Base-by-base conservation (phyloP, 441 rosid genomes). In the Populus hybrid region DNA sequence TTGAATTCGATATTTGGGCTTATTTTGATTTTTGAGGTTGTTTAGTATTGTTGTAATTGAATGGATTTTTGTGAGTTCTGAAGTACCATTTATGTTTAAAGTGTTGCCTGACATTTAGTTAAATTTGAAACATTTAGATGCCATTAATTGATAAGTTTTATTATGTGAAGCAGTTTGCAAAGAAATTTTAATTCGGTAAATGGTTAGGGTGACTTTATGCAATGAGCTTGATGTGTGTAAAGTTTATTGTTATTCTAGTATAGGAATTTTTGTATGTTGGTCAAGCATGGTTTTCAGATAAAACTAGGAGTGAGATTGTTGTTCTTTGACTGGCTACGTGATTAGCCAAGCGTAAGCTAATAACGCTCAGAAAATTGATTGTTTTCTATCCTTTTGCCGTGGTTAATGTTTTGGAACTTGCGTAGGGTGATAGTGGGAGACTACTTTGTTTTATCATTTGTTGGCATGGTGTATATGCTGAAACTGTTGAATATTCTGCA, bases 401-500 rank as follows among this genome's bases (percentile, higher is more conserved):
- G 16, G 8, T 21, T 61, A 65, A 12, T 82, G 40, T 24, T 40
- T 64, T 24, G 16, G 64, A 9, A 69, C 12, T 23, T 29, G 12
- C 53, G 18, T 14, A 0, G 4, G 64, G 38, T 67, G 33, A 50
- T 33, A 26, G 73, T 45, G 59, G 53, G 10, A 26, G 24, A 36
- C 61, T 40, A 33, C 14, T 74, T 64, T 59, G 10, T 78, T 21
- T 50, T 56, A 4, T 6, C 14, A 29, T 36, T 18, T 61, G 14
- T n/a, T 38, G 18, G 67, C 45, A 21, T 29, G 59, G 65, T 35
- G 50, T 67, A 56, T 28, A 35, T 35, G 29, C 42, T 69, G n/a
- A 2, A 61, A 71, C 7, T 64, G 33, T 74, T 82, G 76, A 24
- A 79, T 82, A 40, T 77, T 84, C 74, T 78, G 73, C 71, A 93